Percentiles rank a stretch among this genome's conserved stretches.
Evolutionary conservation across 805 yeast species (phyloP).

Genomic region (Wickerhamiella alocasiicola): DNA sequence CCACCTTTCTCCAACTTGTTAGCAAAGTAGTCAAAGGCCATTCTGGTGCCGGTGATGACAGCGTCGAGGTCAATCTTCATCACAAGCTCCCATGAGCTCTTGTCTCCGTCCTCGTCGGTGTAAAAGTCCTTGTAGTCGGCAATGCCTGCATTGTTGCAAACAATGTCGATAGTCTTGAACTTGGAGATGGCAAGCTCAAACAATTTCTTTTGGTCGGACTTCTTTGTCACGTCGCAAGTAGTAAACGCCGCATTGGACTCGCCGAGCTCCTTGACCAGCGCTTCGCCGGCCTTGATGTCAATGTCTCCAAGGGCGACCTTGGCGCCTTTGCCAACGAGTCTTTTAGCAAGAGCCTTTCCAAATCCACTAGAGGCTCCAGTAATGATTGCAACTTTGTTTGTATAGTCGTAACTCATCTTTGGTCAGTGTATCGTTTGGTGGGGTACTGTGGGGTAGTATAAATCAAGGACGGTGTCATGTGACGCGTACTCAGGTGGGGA

Average conservation of each 20-base stretch:
- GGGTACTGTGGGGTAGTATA: too few species aligned
- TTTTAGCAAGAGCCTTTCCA: conserved; percentile 78
- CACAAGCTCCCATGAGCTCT: conserved; percentile 5
- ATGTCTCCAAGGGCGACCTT: conserved; percentile 79
- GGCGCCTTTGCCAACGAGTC: conserved; percentile 84
- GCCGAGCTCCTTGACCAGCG: conserved; percentile 4
- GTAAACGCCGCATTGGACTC: conserved; percentile 3
- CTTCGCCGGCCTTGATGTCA: conserved; percentile 27
- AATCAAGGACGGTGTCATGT: too few species aligned
- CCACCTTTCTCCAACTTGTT: conserved; percentile 7
- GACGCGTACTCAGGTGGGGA: too few species aligned
- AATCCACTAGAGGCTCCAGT: conserved; percentile 97
- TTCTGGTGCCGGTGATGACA: conserved; percentile 4
- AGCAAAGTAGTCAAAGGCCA: conserved; percentile 11
- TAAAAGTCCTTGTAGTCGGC: conserved; percentile 34
- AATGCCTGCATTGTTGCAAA: conserved; percentile 94
- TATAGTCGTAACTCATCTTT: conserved; percentile 30
- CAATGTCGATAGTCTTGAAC: conserved; percentile 73
- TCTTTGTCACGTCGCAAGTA: conserved; percentile 5
- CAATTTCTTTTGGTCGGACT: conserved; percentile 1
- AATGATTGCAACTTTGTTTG: conserved; percentile 74
- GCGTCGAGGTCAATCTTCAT: conserved; percentile 9
- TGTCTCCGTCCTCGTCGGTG: conserved; percentile 37
- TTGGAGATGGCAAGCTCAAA: conserved; percentile 58
- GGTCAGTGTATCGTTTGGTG: too few species aligned